Evolutionary conservation across 2,329 filamentous ascomycete species (phyloP).

Genomic region (Ophiostoma australiae): DNA sequence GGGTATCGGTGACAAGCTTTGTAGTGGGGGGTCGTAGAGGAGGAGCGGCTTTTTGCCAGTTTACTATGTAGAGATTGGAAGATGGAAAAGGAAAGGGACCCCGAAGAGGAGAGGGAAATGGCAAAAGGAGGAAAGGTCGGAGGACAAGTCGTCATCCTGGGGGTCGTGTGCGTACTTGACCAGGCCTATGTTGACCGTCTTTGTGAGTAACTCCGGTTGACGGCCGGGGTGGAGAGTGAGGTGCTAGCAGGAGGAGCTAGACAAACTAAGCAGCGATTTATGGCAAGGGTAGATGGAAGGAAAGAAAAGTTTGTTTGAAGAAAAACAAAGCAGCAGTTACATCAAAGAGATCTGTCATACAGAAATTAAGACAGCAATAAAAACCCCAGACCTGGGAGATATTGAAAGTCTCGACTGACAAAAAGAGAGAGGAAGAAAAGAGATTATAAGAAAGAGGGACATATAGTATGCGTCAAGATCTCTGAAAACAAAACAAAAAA

Average conservation of each 20-base stretch:
- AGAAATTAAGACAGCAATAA: not conserved
- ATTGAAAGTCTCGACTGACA: not conserved
- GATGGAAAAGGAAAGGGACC: not conserved
- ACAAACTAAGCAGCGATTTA: not conserved
- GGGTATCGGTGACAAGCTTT: constrained; percentile 11
- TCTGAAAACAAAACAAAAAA: constrained; percentile 2
- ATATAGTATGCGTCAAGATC: not conserved
- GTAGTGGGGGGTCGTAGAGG: not conserved
- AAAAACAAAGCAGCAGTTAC: not conserved
- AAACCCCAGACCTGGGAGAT: not conserved
- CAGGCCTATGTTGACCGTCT: not conserved
- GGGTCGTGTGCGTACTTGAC: not conserved
- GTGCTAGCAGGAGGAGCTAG: not conserved
- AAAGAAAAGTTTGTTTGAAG: not conserved
- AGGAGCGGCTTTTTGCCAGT: not conserved
- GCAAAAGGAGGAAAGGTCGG: not conserved
- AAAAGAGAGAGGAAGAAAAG: not conserved
- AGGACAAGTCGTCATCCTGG: not conserved
- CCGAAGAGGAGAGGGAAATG: not conserved
- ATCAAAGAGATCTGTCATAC: constrained; percentile 5
- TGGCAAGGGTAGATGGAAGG: not conserved
- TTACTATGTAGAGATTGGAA: too few relatives aligned
- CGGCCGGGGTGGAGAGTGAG: not conserved
- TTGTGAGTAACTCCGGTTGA: not conserved
- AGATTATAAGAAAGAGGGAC: not conserved